A percentile compares a stretch with the other conserved stretches of the same genome.
Evolutionary conservation across 352 stramenopile species (phyloP).

Genomic region (Globisporangium spiculum): DNA sequence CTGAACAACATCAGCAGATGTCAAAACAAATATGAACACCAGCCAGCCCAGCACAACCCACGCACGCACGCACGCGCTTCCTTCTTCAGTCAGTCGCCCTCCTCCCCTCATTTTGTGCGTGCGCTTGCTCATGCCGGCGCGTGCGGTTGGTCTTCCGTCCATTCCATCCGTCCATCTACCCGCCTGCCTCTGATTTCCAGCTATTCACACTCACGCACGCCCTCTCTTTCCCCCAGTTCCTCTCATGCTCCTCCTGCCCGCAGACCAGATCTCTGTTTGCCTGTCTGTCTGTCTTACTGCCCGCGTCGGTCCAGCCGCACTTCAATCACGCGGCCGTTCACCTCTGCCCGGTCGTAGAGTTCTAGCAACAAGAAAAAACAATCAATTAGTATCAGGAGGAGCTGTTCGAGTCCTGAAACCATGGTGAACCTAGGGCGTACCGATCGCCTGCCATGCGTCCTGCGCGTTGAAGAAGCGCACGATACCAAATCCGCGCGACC

Average conservation of each 20-base stretch:
- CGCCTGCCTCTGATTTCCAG: not conserved
- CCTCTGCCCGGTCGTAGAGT: constrained; percentile 57
- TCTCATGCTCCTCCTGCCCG: not conserved
- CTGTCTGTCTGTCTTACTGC: constrained; percentile 14
- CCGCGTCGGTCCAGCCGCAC: constrained; percentile 66
- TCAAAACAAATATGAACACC: constrained; percentile 5
- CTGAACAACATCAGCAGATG: not conserved
- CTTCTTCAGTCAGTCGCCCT: not conserved
- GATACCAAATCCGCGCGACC: constrained; percentile 68
- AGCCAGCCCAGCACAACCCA: constrained; percentile 1
- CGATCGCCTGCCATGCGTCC: constrained; percentile 58
- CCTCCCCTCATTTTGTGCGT: not conserved
- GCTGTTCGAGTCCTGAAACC: not conserved
- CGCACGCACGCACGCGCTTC: not conserved
- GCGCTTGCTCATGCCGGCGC: not conserved
- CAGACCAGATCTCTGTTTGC: not conserved
- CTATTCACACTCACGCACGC: not conserved
- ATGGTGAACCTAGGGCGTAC: constrained; percentile 24
- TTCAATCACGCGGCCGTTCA: constrained; percentile 63
- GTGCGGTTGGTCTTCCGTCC: constrained; percentile 1
- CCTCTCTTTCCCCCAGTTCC: not conserved
- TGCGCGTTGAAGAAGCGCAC: constrained; percentile 55
- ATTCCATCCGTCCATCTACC: constrained; percentile 7
- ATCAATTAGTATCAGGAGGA: not conserved
- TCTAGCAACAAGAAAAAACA: constrained; percentile 27